Percentiles rank a stretch among this genome's conserved stretches.
Evolutionary conservation across 768 basidiomycete species (phyloP).

Genomic region (Chalciporus piperatus): DNA sequence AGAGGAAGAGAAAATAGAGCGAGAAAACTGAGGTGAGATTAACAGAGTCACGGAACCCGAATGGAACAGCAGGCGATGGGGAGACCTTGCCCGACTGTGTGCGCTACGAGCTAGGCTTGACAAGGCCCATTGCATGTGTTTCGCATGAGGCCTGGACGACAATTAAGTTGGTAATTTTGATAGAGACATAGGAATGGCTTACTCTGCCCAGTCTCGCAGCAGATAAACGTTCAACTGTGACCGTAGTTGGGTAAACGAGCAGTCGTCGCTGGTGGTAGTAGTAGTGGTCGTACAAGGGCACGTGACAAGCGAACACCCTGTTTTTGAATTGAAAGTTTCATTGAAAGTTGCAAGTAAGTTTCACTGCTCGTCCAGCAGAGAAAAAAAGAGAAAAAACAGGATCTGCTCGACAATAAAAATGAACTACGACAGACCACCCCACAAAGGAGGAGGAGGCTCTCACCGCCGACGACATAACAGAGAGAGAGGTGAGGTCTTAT

Average conservation of each 20-base stretch:
- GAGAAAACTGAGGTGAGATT: neutral
- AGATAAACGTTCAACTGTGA: neutral
- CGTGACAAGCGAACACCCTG: slow-evolving; percentile 17
- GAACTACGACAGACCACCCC: slow-evolving; percentile 54
- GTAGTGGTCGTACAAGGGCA: slow-evolving; percentile 7
- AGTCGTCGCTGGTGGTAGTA: too few species aligned
- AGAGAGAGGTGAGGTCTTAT: slow-evolving; percentile 48
- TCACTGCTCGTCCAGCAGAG: neutral
- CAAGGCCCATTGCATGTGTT: slow-evolving; percentile 71
- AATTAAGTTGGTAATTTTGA: neutral
- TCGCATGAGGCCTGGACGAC: slow-evolving; percentile 48
- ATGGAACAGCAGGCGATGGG: neutral
- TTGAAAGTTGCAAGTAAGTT: too few species aligned
- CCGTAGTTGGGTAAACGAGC: too few species aligned
- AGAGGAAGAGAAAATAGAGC: slow-evolving; percentile 9
- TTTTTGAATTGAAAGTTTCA: too few species aligned
- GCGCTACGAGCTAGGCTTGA: slow-evolving; percentile 48
- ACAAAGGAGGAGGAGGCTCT: slow-evolving; percentile 41
- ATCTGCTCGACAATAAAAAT: slow-evolving; percentile 30
- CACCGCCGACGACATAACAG: slow-evolving; percentile 44
- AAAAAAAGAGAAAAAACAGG: neutral
- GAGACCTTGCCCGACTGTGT: slow-evolving; percentile 16
- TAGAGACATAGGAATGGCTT: neutral
- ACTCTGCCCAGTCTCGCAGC: slow-evolving; percentile 24
- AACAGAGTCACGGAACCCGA: neutral